Base-by-base conservation (phyloP, 345 rosid species). In the Iberis pinnata region DNA sequence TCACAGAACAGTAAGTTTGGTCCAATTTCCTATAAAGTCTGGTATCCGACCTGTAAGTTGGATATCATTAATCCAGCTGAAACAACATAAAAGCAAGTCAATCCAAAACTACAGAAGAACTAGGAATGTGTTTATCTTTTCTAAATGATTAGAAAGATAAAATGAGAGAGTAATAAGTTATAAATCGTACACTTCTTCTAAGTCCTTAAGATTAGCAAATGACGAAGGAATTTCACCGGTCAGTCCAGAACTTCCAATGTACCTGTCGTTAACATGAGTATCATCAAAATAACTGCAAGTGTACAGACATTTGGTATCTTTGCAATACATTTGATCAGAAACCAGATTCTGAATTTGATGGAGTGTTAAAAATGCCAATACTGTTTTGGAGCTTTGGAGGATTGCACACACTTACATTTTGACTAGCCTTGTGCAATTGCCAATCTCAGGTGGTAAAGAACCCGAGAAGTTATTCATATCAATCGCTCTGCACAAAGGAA, bases 31-130 rank as follows among this genome's bases (percentile, higher is more conserved):
- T 31, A 78, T 74, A 40, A 87, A 80, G 48, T 69, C 80, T 2
- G 97, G 97, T 61, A 88, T 70, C 24, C 11, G 70, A 50, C 97
- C 90, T 4, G 80, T 77, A 45, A 82, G 70, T 50, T 69, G 69
- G 63, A 43, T 70, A 63, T 82, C 88, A 12, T 78, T 70, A 47
- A 78, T 82, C 84, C 76, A 71, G 61, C 95, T 88, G 80, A 52
- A 39, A 60, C 25, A 7, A 52, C 55, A 52, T 22, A 36, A 5
- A 42, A 14, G 39, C 24, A 20, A 58, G 54, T 58, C 60, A 58
- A 15, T 45, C 49, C 37, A 44, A 43, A 27, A 43, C 16, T 17
- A 12, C 24, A 10, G 43, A 32, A 56, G 31, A 47, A 9, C 12
- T 33, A 49, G 35, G 40, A 14, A 19, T 53, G 14, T 37, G 45